Percentiles rank a stretch among this genome's conserved stretches.
Conservation (phyloP, 768 basidiomycete genomes). For the Phallus indusiatus region DNA sequence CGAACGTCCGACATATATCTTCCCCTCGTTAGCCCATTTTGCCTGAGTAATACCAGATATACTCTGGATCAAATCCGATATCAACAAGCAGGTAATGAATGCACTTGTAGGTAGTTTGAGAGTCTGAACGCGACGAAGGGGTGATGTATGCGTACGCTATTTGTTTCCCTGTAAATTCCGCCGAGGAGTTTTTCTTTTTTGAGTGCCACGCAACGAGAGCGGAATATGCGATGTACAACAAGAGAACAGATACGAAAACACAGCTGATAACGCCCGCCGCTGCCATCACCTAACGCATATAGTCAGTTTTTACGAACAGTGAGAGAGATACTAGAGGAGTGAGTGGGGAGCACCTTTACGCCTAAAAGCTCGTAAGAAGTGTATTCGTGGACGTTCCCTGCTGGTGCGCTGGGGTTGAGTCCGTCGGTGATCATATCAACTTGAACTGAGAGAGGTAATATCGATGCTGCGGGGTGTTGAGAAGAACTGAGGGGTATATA, state of each 20-base stretch:
- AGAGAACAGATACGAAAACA: constrained; percentile 3
- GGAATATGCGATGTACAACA: constrained; percentile 4
- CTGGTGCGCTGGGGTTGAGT: neutral
- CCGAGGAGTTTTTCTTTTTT: neutral
- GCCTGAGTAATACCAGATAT: constrained; percentile 6
- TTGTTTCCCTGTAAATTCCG: constrained; percentile 5
- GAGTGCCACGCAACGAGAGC: neutral
- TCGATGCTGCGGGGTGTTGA: neutral
- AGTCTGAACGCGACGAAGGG: neutral
- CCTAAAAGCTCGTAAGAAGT: neutral
- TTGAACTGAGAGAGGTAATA: neutral
- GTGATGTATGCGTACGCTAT: neutral
- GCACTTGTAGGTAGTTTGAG: neutral
- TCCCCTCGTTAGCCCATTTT: constrained; percentile 5
- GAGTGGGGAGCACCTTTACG: neutral
- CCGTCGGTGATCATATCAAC: neutral
- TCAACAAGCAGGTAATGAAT: constrained; percentile 4
- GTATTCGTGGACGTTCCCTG: neutral
- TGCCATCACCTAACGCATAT: constrained; percentile 5
- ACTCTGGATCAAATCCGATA: constrained; percentile 7
- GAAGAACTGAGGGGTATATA: neutral
- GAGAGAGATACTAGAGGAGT: neutral
- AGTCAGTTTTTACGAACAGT: neutral
- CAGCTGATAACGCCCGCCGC: constrained; percentile 6
- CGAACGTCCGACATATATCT: constrained; percentile 2